Evolutionary conservation across 371 early-diverging fungal species (phyloP).

Genomic region (Syncephalastrum sp.): DNA sequence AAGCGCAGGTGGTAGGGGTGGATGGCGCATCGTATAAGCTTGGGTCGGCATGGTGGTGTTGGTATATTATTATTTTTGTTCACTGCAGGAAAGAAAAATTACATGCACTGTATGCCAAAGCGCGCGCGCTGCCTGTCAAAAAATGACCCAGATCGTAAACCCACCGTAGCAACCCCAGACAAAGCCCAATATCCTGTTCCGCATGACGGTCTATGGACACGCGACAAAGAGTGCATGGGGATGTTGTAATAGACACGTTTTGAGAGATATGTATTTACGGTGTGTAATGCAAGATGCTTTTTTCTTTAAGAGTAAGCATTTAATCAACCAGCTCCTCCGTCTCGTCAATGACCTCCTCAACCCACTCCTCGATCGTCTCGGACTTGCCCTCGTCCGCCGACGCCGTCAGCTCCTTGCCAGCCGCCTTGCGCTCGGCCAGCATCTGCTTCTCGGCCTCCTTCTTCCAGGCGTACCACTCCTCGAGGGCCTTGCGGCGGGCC

Average conservation of each 20-base stretch:
- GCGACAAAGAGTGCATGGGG: no score
- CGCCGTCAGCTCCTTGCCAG: conserved; percentile 53
- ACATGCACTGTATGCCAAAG: no score
- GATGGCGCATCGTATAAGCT: conserved; percentile 22
- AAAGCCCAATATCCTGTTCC: no score
- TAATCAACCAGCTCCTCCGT: conserved; percentile 45
- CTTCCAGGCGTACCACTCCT: conserved; percentile 84
- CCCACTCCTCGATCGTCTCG: conserved; percentile 82
- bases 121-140: no score
- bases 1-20: conserved; percentile 17
- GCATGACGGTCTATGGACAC: no score
- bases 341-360: conserved; percentile 73
- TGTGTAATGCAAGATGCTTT: no score
- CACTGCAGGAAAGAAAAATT: no score
- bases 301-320: conserved; percentile 4
- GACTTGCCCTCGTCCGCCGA: conserved; percentile 53
- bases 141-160: no score
- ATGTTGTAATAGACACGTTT: no score
- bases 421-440: conserved; percentile 56
- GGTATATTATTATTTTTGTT: no score
- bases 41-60: conserved; percentile 11
- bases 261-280: no score
- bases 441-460: conserved; percentile 61
- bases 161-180: no score
- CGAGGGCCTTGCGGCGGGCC: conserved; percentile 72